Evolutionary conservation across 2,329 filamentous ascomycete species (phyloP), one percentile per base, ranked within the genome.

Genomic region (Pyrenochaeta sp.): DNA sequence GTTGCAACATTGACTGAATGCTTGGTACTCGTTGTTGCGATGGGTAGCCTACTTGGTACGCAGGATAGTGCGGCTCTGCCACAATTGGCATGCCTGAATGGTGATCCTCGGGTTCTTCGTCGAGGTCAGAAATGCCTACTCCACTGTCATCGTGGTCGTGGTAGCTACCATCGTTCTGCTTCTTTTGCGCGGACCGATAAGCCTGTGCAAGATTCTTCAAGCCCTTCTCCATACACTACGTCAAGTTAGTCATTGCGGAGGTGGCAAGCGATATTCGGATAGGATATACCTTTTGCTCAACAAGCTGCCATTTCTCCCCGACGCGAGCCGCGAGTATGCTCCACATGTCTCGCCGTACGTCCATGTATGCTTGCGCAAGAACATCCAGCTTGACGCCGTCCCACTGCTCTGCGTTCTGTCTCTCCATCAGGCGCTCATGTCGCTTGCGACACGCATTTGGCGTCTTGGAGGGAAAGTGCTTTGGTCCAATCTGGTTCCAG

Each of bases 371-470:
- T 72, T 85, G 85, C 32, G 90, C 90, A 35, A 96, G 80, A 9
- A 82, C 81, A 72, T 94, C 90, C 20, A 93, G 81, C 78, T 90
- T 90, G 62, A 87, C 81, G 17, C 84, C 84, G 66, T 94, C 90
- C 88, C 91, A 95, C 67, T 93, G 89, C 65, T 91, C 88, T 42
- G 87, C 85, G 52, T 87, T 87, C 71, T 81, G 71, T 61, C 88
- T 86, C 77, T 94, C 90, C 82, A 94, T 88, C 61, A 96, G 79
- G 35, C 92, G 84, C 77, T 96, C 92, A 68, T 96, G 91, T 49
- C 92, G 86, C 79, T 96, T 96, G 60, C 92, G 90, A 77, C 92
- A 96, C 15, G 92, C 92, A 73, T 95, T 95, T 53, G 89, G 77
- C 11, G 83, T 83, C 80, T 96, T 96, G 72, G 78, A 82, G 1